Base-by-base conservation (phyloP, 768 basidiomycete species). In the Mycena polygramma region DNA sequence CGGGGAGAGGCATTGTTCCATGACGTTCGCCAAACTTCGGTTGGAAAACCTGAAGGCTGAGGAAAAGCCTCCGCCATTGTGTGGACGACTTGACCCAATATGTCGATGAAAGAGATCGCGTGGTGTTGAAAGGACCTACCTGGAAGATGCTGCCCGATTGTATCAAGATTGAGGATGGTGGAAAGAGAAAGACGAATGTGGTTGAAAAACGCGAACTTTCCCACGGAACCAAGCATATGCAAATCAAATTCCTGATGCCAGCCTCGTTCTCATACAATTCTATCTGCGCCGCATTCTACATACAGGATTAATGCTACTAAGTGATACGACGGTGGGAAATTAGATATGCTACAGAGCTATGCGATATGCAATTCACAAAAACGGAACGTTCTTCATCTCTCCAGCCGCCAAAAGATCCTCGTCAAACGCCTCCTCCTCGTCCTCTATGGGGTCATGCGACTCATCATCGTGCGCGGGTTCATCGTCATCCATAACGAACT, bases 321-420 rank as follows among this genome's bases (percentile, higher is more conserved):
- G 30, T 26, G 52, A 24, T 11, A 22, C 61, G 37, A 48, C 41
- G 66, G 35, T 30, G 51, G 37, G 43, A 17, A 46, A 69, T 53
- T 60, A 65, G 53, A 65, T 65, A 58, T 49, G 57, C 37, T 71
- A 71, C 59, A 66, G 35, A 46, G 37, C 68, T 19, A 46, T 63
- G 54, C 55, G 48, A 57, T 55, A 51, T 62, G 52, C 66, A 20
- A 54, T 53, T 81, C 75, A 92, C 77, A 91, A 79, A 79, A 89
- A 93, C 35, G 88, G 91, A 61, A 91, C 91, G 74, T 89, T 91
- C 84, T 88, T 89, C 93, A 94, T 95, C 83, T 96, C 94, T 13
- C 90, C 94, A 36, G 91, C 89, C 41, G 92, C 93, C 66, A 93
- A 80, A 71, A 95, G 79, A 78, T 94, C 93, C 75, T 94, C 93